Evolutionary conservation across 768 basidiomycete genomes (phyloP).

Genomic region (Naganishia onofrii): DNA sequence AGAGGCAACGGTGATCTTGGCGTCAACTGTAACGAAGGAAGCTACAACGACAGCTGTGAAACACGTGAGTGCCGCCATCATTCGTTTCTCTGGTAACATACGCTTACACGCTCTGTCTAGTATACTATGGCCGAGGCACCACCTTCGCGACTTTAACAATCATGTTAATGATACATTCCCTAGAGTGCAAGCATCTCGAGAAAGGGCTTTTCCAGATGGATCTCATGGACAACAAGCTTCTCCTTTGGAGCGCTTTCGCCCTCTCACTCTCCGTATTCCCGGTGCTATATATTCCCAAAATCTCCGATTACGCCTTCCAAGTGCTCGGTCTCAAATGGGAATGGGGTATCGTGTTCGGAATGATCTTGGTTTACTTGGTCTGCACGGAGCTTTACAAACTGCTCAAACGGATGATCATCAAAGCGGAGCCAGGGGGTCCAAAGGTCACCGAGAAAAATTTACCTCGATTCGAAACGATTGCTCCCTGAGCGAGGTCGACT

Average conservation of each 20-base stretch:
- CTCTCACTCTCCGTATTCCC: conserved; percentile 50
- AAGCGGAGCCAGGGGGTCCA: conserved; percentile 8
- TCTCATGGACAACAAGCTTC: conserved; percentile 52
- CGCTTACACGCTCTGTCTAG: conserved; percentile 20
- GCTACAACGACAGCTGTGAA: conserved; percentile 45
- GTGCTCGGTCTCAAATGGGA: conserved; percentile 51
- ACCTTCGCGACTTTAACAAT: conserved; percentile 53
- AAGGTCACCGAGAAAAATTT: conserved; percentile 31
- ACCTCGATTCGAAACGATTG: conserved; percentile 30
- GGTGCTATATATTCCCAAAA: conserved; percentile 52
- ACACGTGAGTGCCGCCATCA: conserved; percentile 28
- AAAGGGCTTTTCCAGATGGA: conserved; percentile 29
- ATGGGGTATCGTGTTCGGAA: conserved; percentile 53
- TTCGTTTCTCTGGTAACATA: not conserved
- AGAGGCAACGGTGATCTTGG: conserved; percentile 50
- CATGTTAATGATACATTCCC: conserved; percentile 48
- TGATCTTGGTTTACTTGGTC: conserved; percentile 39
- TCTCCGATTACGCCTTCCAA: conserved; percentile 52
- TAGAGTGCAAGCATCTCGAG: conserved; percentile 52
- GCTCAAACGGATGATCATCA: conserved; percentile 10
- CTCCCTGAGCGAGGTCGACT: not conserved
- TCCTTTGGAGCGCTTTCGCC: conserved; percentile 48
- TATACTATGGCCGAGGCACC: conserved; percentile 53
- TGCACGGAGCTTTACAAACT: conserved; percentile 44
- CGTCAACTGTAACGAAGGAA: conserved; percentile 46